Evolutionary conservation across 192 early-diverging fungal species (phyloP), one percentile per base, ranked within the genome.

Genomic region (Coemansia sp.): DNA sequence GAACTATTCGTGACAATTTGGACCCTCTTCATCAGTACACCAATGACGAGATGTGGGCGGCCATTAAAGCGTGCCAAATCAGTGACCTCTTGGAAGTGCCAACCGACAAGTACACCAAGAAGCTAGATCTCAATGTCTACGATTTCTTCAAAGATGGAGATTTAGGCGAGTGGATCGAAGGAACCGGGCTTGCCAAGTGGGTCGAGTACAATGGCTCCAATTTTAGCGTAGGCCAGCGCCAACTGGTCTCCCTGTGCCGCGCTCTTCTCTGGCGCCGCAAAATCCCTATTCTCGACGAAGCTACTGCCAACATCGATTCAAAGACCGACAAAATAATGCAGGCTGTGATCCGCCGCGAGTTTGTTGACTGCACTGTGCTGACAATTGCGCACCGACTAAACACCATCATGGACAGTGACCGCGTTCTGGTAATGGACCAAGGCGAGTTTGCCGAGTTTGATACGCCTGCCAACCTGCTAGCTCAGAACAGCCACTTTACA

Each of bases 281-380:
- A 25, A 77, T 92, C 34, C 50, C 91, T 49, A 70, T 92, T 13
- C 71, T 92, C 53, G 90, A 92, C 58, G 90, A 92, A 64, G 90
- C 80, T 5, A 82, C 80, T n/a, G 82, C 82, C 37, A 80, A 77
- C 32, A 62, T 84, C 10, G 82, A 84, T 43, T 33, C 62, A 15
- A 61, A 70, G 11, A 82, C 80, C 8, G 85, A 86, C 54, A 55
- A 49, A 19, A 23, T 80, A 51, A 88, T 93, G 33, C 89, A 88
- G 52, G 50, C 76, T 8, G 63, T 85, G 5, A 76, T 88, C 15
- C 77, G 79, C 1, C 45, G 14, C n/a, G 77, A 58, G 49, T 65
- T 65, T 27, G 40, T 19, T 11, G 56, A 58, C 3, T 65, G 55
- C 27, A 65, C 63, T 26, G 69, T 88, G 5, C 51, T 88, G 8